A percentile compares a stretch with the other conserved stretches of the same genome.
These are phyloP conservation scores for Gastrodia elata DNA, from an alignment of 106 monocot genomes.

Conservation along the genomic window DNA sequence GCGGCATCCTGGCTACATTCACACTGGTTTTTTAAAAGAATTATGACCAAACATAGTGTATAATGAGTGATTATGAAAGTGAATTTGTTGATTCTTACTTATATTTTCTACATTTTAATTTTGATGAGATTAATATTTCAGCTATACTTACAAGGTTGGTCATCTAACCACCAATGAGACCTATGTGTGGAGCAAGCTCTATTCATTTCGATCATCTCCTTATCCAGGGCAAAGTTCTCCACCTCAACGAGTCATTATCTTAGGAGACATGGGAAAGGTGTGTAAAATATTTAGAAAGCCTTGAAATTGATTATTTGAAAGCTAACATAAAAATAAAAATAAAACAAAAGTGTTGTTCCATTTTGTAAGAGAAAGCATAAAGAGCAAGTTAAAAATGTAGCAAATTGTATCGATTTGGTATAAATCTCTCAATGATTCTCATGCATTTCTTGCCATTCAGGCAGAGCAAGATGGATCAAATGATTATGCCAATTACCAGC, in stretches of 20 bases:
- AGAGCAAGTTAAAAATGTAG: background rate
- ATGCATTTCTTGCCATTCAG: conserved; percentile 13
- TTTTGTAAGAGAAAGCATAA: background rate
- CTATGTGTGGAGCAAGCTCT: conserved; percentile 49
- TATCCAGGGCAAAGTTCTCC: conserved; percentile 87
- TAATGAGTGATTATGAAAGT: too few species aligned
- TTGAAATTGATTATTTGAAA: too few species aligned
- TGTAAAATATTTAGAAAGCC: too few species aligned
- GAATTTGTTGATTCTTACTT: too few species aligned
- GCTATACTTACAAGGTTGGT: conserved; percentile 23
- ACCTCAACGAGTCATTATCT: conserved; percentile 62
- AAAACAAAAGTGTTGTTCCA: too few species aligned
- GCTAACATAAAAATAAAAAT: too few species aligned
- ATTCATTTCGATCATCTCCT: conserved; percentile 69
- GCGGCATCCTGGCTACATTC: conserved; percentile 86
- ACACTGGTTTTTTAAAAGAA: conserved; percentile 72
- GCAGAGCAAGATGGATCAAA: conserved; percentile 92
- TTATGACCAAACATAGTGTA: conserved; percentile 75
- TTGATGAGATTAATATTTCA: background rate
- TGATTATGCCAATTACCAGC: conserved; percentile 67
- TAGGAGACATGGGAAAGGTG: conserved; percentile 96
- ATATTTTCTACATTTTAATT: background rate
- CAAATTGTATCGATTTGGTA: background rate
- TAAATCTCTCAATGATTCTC: background rate
- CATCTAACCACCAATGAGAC: conserved; percentile 13